Base-by-base conservation (phyloP, 768 basidiomycete genomes). In the Pleurotus djamor region DNA sequence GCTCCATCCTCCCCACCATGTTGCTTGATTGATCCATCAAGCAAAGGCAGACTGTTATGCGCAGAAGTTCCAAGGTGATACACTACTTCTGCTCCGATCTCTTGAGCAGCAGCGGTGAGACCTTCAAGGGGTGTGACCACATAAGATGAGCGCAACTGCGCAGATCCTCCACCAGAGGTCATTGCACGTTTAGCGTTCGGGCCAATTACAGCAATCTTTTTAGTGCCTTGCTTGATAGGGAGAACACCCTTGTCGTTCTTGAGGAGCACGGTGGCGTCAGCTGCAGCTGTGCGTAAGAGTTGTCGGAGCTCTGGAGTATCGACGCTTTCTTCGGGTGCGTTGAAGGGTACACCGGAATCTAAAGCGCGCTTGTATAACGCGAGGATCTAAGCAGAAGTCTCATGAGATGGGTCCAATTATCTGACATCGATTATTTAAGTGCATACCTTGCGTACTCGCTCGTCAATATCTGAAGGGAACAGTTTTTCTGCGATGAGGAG, bases 131-230 rank as follows among this genome's bases (percentile, higher is more conserved):
- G 86, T 1, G 86, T 82, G 13, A 84, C 77, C 2, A 76, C 73
- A 66, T 84, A 87, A 0, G 80, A 74, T 0, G 83, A 74, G 16
- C 74, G 66, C 17, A 88, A 72, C 2, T 73, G 69, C 1, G 86
- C 86, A 8, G 83, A 84, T 21, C 87, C 86, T 41, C 86, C 86
- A 7, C 85, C 84, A 33, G 83, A 84, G 44, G 79, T 80, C 61
- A 80, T 75, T 0, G 78, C 73, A 37, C 69, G 66, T 66, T 81
- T 86, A 5, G 81, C 83, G 67, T 88, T 87, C 3, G 85, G 83
- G 0, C 86, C 87, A 60, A 88, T 84, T 49, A 89, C 77, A 9
- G 83, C 85, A 45, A 89, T 78, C 41, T 56, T 56, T 61, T 76
- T 80, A 49, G 63, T 34, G 9, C 57, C 57, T 16, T 59, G 60